phyloP scores from a whole-genome alignment of 2,329 filamentous ascomycete genomes.

The Nemania sp. region DNA sequence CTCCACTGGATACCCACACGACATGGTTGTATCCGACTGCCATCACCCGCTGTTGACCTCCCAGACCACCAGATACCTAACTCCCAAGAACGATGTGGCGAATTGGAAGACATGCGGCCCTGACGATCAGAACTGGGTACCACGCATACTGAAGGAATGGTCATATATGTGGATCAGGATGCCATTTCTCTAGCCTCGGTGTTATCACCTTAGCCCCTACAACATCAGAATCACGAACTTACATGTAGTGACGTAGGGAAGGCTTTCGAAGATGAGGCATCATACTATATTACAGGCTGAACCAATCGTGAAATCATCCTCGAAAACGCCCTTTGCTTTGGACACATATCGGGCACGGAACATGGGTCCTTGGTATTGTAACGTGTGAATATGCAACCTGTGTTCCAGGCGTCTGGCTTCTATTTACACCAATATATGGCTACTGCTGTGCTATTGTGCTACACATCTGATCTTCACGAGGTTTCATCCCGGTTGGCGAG shows the following conservation, averaged over 20 bases:
- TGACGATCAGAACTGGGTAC: constrained; percentile 38
- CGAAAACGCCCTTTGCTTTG: neutral
- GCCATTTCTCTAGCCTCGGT: constrained; percentile 13
- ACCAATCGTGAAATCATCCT: constrained; percentile 10
- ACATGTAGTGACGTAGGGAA: constrained; percentile 29
- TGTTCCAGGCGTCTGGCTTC: constrained; percentile 24
- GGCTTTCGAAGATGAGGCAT: constrained; percentile 15
- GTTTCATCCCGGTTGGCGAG: constrained; percentile 41
- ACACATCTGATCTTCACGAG: constrained; percentile 28
- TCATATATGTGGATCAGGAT: constrained; percentile 31
- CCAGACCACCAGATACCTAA: constrained; percentile 27
- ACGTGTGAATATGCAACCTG: constrained; percentile 19
- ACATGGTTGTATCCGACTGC: constrained; percentile 32
- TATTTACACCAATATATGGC: constrained; percentile 24
- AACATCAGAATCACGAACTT: constrained; percentile 6
- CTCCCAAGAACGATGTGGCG: constrained; percentile 20
- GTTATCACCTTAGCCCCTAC: constrained; percentile 28
- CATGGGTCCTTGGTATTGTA: constrained; percentile 4
- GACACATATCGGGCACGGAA: constrained; percentile 2
- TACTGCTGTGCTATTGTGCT: constrained; percentile 17
- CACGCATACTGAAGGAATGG: constrained; percentile 22
- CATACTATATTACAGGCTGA: constrained; percentile 26
- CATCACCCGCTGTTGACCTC: constrained; percentile 32
- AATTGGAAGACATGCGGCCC: constrained; percentile 40
- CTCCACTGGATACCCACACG: constrained; percentile 30